A percentile compares a stretch with the other conserved stretches of the same genome.
Evolutionary conservation across 139 green algal genomes (phyloP).

Genomic region (Desmodesmus armatus): DNA sequence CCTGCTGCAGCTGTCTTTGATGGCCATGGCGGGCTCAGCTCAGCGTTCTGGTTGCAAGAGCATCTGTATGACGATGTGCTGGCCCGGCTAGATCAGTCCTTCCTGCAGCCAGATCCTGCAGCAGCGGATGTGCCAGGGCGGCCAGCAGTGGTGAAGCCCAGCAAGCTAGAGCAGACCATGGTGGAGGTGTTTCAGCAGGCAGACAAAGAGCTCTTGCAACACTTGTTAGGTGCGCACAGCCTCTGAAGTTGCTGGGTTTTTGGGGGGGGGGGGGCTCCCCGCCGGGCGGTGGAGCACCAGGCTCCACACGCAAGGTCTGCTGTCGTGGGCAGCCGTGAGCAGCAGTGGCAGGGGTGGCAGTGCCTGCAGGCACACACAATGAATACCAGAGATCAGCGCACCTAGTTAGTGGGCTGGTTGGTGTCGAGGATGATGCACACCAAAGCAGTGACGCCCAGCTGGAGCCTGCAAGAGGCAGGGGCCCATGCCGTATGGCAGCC

Average conservation of each 20-base stretch:
- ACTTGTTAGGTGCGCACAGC: conserved; percentile 48
- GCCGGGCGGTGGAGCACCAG: too few relatives aligned
- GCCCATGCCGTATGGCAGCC: too few relatives aligned
- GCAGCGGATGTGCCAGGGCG: background rate
- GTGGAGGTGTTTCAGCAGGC: conserved; percentile 48
- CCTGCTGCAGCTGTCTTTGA: conserved; percentile 61
- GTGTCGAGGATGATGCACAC: too few relatives aligned
- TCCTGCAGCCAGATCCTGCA: conserved; percentile 17
- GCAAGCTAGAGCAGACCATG: background rate
- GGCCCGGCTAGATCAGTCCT: background rate
- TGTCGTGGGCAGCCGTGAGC: background rate
- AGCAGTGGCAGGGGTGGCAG: background rate
- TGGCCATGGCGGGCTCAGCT: conserved; percentile 56
- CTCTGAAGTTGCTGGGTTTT: background rate
- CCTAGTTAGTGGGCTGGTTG: too few relatives aligned
- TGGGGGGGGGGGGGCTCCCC: conserved; percentile 9
- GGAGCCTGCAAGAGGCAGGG: too few relatives aligned
- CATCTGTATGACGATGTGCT: conserved; percentile 48
- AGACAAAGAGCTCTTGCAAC: conserved; percentile 61
- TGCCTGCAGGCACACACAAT: background rate
- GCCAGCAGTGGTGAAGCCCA: background rate
- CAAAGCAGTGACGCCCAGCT: too few relatives aligned
- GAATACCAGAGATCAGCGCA: background rate
- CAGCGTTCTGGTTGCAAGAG: conserved; percentile 59
- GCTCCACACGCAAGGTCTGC: too few relatives aligned